A percentile compares a stretch with the other conserved stretches of the same genome.
Conservation (phyloP, 257 asterid genomes). For the Capsicum rhomboideum region DNA sequence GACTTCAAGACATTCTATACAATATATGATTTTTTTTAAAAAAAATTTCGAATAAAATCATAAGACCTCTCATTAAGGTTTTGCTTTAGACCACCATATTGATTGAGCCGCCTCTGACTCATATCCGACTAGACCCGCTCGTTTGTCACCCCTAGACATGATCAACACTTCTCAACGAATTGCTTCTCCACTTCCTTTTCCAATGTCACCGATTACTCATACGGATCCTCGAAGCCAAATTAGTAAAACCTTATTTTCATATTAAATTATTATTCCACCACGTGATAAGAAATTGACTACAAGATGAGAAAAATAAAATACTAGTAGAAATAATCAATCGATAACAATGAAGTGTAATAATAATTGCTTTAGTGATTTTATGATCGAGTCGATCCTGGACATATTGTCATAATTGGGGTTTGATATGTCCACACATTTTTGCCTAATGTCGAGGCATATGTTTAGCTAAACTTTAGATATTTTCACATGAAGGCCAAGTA, state of each 20-base stretch:
- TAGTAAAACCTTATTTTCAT: neutral
- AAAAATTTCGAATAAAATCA: too few relatives aligned
- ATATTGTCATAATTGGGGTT: neutral
- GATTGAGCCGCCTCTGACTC: too few relatives aligned
- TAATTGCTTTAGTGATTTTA: too few relatives aligned
- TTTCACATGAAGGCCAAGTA: neutral
- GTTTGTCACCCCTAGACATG: too few relatives aligned
- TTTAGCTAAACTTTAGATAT: neutral
- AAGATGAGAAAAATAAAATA: neutral
- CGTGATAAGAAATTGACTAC: neutral
- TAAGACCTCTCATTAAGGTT: too few relatives aligned
- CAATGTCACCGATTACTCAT: too few relatives aligned
- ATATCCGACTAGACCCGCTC: too few relatives aligned
- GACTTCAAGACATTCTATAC: too few relatives aligned
- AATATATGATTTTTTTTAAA: too few relatives aligned
- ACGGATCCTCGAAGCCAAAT: neutral
- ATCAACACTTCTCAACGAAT: too few relatives aligned
- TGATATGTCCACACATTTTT: neutral
- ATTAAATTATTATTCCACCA: neutral
- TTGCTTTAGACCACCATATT: too few relatives aligned
- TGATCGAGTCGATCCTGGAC: neutral
- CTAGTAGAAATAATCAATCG: neutral
- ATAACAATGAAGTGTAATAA: neutral
- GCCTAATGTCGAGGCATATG: neutral
- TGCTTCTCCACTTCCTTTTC: too few relatives aligned